These are phyloP conservation scores for Ceriops decandra DNA, from an alignment of 345 rosid genomes.

Conservation along the genomic window DNA sequence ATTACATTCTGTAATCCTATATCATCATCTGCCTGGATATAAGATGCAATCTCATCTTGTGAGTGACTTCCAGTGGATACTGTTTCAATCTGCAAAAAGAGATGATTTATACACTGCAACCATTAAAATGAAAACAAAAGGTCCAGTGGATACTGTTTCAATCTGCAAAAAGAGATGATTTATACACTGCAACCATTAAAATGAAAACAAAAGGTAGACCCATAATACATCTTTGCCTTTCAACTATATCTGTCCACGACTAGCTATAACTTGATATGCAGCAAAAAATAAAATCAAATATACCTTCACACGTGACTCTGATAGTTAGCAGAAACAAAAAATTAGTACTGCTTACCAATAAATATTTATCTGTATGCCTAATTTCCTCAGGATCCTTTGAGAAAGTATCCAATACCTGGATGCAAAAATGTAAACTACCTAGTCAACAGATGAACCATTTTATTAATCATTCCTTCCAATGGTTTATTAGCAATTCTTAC, in stretches of 20 bases:
- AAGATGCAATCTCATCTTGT: constrained; percentile 37
- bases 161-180: constrained; percentile 39
- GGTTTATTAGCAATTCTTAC: constrained; percentile 40
- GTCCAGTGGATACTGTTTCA: constrained; percentile 37
- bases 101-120: constrained; percentile 7
- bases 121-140: constrained; percentile 6
- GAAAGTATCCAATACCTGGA: constrained; percentile 39
- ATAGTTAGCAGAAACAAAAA: constrained; percentile 6
- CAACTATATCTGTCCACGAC: neutral
- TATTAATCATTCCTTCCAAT: constrained; percentile 21
- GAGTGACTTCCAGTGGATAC: constrained; percentile 40
- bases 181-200: constrained; percentile 1
- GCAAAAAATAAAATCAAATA: constrained; percentile 1
- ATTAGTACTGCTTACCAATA: constrained; percentile 39
- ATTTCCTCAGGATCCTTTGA: constrained; percentile 39
- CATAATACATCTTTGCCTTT: constrained; percentile 5
- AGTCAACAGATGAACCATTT: constrained; percentile 12
- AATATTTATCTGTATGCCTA: constrained; percentile 38
- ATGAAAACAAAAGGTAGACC: constrained; percentile 2
- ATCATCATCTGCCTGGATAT: constrained; percentile 34
- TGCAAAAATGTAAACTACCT: constrained; percentile 20
- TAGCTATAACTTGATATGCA: constrained; percentile 1
- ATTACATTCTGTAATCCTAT: constrained; percentile 21
- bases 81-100: constrained; percentile 47
- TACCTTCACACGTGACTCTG: neutral